phyloP scores from a whole-genome alignment of 2,329 filamentous ascomycete species.

The Basipetospora chlamydospora region DNA sequence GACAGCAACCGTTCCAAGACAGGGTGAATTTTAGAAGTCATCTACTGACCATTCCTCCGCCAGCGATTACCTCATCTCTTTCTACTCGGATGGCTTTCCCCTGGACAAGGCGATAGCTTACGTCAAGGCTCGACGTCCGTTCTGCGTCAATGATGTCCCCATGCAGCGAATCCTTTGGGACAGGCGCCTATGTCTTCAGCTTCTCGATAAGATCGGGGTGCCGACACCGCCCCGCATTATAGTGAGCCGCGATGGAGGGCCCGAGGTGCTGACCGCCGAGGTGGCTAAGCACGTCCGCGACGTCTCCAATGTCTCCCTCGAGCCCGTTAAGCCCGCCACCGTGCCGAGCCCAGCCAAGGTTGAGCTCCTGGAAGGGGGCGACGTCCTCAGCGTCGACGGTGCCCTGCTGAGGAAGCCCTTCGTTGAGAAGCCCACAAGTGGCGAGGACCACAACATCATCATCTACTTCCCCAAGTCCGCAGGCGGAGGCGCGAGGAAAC shows the following conservation, averaged over 20 bases:
- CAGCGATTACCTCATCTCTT: slow-evolving; percentile 87
- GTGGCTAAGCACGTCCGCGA: slow-evolving; percentile 68
- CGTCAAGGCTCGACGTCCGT: slow-evolving; percentile 81
- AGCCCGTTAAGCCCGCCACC: slow-evolving; percentile 50
- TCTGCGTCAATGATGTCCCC: slow-evolving; percentile 91
- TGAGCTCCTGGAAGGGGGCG: slow-evolving; percentile 77
- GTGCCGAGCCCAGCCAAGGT: slow-evolving; percentile 55
- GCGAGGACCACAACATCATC: slow-evolving; percentile 96
- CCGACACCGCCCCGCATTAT: slow-evolving; percentile 80
- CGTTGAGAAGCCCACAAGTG: slow-evolving; percentile 95
- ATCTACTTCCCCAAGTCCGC: slow-evolving; percentile 87
- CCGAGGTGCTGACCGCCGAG: slow-evolving; percentile 61
- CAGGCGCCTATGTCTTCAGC: slow-evolving; percentile 71
- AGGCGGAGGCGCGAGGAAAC: slow-evolving; percentile 75
- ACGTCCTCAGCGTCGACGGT: slow-evolving; percentile 80
- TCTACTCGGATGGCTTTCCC: slow-evolving; percentile 96
- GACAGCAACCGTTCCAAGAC: background rate
- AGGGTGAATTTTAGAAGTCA: background rate
- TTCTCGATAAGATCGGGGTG: slow-evolving; percentile 80
- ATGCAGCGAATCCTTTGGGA: slow-evolving; percentile 99
- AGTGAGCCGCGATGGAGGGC: slow-evolving; percentile 85
- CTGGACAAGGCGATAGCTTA: slow-evolving; percentile 96
- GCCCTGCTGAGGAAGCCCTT: slow-evolving; percentile 76
- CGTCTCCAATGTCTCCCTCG: slow-evolving; percentile 61
- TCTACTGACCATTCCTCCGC: no score